Evolutionary conservation across 306 rosid species (phyloP).

Genomic region (Comarum palustre): DNA sequence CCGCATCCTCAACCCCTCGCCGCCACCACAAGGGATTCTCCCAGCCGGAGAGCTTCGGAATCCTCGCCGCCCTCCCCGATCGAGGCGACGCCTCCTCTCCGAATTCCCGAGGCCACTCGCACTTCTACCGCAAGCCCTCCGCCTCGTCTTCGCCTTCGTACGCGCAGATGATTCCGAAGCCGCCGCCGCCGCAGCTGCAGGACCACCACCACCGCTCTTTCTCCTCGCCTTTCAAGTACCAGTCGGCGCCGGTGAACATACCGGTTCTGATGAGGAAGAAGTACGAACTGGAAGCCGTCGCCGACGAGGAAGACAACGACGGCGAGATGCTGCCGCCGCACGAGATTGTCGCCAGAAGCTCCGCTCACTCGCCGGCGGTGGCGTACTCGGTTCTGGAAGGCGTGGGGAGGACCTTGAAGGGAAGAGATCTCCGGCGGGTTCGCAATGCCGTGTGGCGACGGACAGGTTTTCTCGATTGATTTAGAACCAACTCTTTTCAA

Average conservation of each 20-base stretch:
- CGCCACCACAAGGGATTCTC: constrained; percentile 38
- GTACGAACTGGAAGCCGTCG: constrained; percentile 29
- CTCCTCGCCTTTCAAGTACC: constrained; percentile 44
- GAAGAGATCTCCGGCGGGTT: constrained; percentile 63
- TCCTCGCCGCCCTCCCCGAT: constrained; percentile 79
- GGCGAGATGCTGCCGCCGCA: constrained; percentile 79
- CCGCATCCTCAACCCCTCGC: constrained; percentile 39
- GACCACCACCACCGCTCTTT: constrained; percentile 27
- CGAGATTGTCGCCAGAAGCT: constrained; percentile 54
- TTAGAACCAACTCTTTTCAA: constrained; percentile 4
- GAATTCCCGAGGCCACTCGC: constrained; percentile 32
- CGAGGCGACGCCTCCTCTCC: constrained; percentile 32
- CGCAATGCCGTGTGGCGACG: constrained; percentile 70
- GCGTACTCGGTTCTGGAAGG: constrained; percentile 83
- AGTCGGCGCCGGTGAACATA: constrained; percentile 73
- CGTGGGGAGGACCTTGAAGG: constrained; percentile 72
- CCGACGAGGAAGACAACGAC: constrained; percentile 27
- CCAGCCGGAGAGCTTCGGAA: constrained; percentile 55
- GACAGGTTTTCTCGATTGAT: constrained; percentile 76
- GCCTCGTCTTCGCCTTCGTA: constrained; percentile 49
- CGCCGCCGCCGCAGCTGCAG: constrained; percentile 54
- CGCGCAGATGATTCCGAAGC: constrained; percentile 51
- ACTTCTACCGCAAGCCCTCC: constrained; percentile 49
- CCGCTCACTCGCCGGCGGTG: constrained; percentile 45
- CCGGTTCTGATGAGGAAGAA: constrained; percentile 47